Base-by-base conservation (phyloP, 202 grass and related monocot genomes). In the Digitaria exilis region DNA sequence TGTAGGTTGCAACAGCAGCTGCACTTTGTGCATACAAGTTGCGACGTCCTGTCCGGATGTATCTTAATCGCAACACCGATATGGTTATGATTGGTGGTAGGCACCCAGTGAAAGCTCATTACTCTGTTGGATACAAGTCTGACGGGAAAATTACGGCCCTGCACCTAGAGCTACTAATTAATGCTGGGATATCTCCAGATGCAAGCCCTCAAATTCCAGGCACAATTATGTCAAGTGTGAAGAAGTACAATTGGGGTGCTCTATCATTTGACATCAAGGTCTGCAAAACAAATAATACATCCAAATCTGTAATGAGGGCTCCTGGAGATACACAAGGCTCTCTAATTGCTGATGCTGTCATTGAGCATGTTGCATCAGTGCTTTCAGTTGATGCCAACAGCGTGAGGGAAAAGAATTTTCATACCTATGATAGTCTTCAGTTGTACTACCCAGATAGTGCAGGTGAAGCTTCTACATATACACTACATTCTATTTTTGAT, bases 181-280 rank as follows among this genome's bases (percentile, higher is more conserved):
- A 97, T 48, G 94, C 91, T n/a, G 89, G 94, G 5, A 94, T 97
- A 87, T 88, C 91, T 65, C 17, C 39, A 75, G 89, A 94, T 85
- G 45, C 73, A 42, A 97, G 94, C 80, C 76, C 80, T 39, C 0
- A 83, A 2, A 82, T 97, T 4, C 89, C 89, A 43, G 21, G 16
- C 24, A 4, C 2, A 7, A 29, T 90, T 46, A 85, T 94, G 60
- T 87, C 76, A 70, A 79, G 76, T 46, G 19, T 97, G 9, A 97
- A 92, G 44, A 94, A 94, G 71, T 97, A 97, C 65, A 92, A 97
- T 56, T 97, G 91, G 90, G 91, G 84, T 61, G 88, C 91, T 73
- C 87, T 97, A 21, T 91, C 89, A 5, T 97, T 94, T 31, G 85
- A 97, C 54, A 59, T 92, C 60, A 92, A 88, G 50, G 3, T 97